These are phyloP conservation scores for Termitomyces sp. DNA, from an alignment of 768 basidiomycete genomes.

Conservation along the genomic window DNA sequence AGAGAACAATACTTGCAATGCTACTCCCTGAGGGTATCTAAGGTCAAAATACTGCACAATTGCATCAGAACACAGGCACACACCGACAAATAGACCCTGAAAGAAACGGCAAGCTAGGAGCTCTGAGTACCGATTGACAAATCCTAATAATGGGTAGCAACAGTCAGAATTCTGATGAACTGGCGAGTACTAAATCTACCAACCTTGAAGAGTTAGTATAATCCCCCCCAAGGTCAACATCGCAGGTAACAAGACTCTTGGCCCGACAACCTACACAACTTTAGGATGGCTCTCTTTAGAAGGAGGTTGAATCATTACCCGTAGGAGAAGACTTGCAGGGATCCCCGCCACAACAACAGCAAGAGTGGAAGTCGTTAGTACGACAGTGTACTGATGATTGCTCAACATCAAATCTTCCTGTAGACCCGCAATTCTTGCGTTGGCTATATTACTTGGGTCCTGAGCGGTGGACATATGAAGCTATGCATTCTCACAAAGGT, in stretches of 20 bases:
- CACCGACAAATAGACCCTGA: not conserved
- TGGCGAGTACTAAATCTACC: not conserved
- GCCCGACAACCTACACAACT: not conserved
- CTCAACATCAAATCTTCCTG: not conserved
- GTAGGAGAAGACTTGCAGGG: not conserved
- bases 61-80: too few species aligned
- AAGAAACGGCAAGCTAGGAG: not conserved
- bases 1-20: not conserved
- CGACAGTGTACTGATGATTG: not conserved
- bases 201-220: not conserved
- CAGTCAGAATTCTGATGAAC: not conserved
- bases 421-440: not conserved
- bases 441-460: not conserved
- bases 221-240: not conserved
- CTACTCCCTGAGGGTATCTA: not conserved
- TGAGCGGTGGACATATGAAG: not conserved
- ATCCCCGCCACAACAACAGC: not conserved
- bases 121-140: not conserved
- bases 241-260: not conserved
- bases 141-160: not conserved
- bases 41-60: not conserved
- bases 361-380: not conserved
- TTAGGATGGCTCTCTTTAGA: not conserved
- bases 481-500: not conserved
- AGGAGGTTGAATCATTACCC: not conserved